Base-by-base conservation (phyloP, 78 protist genomes). In the Cavenderia fasciculata region DNA sequence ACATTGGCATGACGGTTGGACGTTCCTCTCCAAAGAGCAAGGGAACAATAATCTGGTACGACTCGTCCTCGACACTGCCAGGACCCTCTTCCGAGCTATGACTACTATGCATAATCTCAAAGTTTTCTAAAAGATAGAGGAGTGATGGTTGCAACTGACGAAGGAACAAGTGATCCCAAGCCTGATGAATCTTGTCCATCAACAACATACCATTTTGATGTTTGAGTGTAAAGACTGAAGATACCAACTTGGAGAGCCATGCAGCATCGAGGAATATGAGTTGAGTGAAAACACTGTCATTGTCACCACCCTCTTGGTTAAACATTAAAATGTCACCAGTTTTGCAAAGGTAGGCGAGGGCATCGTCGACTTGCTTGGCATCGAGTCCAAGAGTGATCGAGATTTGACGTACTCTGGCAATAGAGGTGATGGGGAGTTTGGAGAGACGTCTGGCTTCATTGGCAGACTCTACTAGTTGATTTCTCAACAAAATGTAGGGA, bases 131-230 rank as follows among this genome's bases (percentile, higher is more conserved):
- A 0, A 82, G 65, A 25, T 31, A 18, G 1, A 54, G 23, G 2
- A 68, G 11, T 11, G 69, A 82, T 2, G 12, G 11, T 2, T 56
- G 72, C 2, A 44, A 68, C 10, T 33, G 3, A 5, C 21, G 46
- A 10, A 78, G 78, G 27, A 44, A 82, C 73, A 36, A 21, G 2
- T 29, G 21, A 8, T 47, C 47, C 77, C 77, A 82, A 0, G 74
- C 57, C 38, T n/a, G 40, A 10, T 59, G 6, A 23, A 82, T 57
- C 21, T 54, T 51, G 8, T 69, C 90, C 8, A 54, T 34, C 0
- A 82, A 33, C 0, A 72, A 23, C 51, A 62, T 62, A 43, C 90
- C 90, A 56, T 82, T 82, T 43, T 82, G 90, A 68, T 71, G 74
- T 40, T 63, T 65, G n/a, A 82, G 43, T 49, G 31, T 40, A 5